A percentile compares a stretch with the other conserved stretches of the same genome.
Evolutionary conservation across 179 eudicot genomes (phyloP).

Genomic region (Actinidia arguta): DNA sequence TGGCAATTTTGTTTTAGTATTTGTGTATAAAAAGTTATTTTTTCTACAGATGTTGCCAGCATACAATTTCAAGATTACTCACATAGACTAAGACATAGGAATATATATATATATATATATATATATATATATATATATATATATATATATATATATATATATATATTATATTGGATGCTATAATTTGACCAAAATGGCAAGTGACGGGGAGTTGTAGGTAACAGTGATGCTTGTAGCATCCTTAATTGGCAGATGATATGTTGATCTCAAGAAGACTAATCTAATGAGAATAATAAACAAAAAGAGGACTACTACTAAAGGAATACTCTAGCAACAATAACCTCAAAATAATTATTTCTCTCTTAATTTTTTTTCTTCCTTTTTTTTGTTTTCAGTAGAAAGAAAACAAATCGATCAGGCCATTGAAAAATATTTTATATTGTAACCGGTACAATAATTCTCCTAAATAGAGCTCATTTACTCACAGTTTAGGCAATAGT

Average conservation of each 20-base stretch:
- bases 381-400: neutral
- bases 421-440: neutral
- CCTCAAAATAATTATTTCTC: neutral
- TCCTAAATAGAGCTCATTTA: neutral
- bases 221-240: neutral
- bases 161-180: neutral
- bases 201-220: neutral
- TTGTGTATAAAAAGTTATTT: no score
- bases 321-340: neutral
- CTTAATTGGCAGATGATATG: neutral
- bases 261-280: neutral
- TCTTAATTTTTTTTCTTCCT: no score
- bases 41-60: neutral
- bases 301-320: neutral
- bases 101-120: no score
- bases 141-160: no score
- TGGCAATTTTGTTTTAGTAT: no score
- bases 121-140: no score
- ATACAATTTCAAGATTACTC: neutral
- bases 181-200: slow-evolving; percentile 12
- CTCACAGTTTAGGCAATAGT: no score
- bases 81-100: neutral
- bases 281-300: neutral
- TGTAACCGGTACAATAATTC: no score
- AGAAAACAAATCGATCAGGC: neutral